These are phyloP conservation scores for Agrocybe pediades DNA, from an alignment of 768 basidiomycete species.

Conservation along the genomic window DNA sequence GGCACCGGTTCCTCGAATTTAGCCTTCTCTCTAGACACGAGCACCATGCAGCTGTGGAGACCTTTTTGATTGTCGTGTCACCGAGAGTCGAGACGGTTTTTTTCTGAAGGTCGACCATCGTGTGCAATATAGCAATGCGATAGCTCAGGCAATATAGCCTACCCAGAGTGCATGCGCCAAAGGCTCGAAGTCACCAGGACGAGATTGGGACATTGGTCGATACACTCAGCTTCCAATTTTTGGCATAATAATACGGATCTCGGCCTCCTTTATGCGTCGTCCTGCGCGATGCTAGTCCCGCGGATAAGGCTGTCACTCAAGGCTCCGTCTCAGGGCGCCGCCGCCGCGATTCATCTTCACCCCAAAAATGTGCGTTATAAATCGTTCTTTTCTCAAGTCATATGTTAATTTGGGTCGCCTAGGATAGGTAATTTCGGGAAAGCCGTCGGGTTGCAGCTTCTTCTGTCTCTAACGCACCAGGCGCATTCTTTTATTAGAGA, in stretches of 20 bases:
- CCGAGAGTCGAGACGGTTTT: conserved; percentile 3
- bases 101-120: too few species aligned
- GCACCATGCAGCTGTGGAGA: too few species aligned
- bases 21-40: too few species aligned
- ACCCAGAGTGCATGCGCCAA: too few species aligned
- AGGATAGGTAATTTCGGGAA: conserved; percentile 1
- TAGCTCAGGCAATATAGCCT: not conserved
- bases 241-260: not conserved
- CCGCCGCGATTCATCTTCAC: conserved; percentile 21
- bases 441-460: not conserved
- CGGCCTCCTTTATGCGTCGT: not conserved
- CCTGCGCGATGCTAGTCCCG: conserved; percentile 15
- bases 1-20: conserved; percentile 10
- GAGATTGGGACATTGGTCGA: too few species aligned
- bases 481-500: conserved; percentile 8
- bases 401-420: not conserved
- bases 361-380: not conserved
- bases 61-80: not conserved
- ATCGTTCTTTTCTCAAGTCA: not conserved
- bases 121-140: not conserved
- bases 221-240: not conserved
- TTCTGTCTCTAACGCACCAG: conserved; percentile 10
- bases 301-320: conserved; percentile 26
- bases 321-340: conserved; percentile 20
- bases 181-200: too few species aligned